phyloP scores from a whole-genome alignment of 2,329 filamentous ascomycete species.

The Rhynchosporium agropyri region DNA sequence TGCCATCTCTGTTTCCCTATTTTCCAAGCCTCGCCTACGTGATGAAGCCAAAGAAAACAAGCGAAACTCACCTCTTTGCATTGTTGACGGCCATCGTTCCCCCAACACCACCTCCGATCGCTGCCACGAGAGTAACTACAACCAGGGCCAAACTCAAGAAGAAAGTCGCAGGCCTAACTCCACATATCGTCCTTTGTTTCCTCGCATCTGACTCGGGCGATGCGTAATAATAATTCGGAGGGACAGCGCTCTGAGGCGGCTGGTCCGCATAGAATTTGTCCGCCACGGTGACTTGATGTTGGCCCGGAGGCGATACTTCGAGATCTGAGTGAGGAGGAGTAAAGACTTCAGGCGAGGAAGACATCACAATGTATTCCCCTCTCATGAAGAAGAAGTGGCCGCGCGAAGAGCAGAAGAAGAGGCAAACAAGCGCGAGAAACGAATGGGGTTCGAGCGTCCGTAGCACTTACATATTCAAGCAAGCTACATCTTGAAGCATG shows the following conservation, averaged over 20 bases:
- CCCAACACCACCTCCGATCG: slow-evolving; percentile 27
- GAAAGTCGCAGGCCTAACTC: slow-evolving; percentile 23
- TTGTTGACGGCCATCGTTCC: slow-evolving; percentile 27
- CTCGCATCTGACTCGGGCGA: slow-evolving; percentile 2
- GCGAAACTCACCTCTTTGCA: slow-evolving; percentile 21
- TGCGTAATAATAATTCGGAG: slow-evolving; percentile 11
- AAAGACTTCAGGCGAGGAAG: slow-evolving; percentile 17
- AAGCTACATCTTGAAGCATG: background rate
- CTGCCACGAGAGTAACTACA: slow-evolving; percentile 26
- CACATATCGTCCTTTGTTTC: slow-evolving; percentile 20
- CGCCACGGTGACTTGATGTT: slow-evolving; percentile 1
- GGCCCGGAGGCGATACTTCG: slow-evolving; percentile 12
- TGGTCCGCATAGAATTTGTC: slow-evolving; percentile 11
- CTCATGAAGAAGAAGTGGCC: background rate
- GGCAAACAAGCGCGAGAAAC: slow-evolving; percentile 9
- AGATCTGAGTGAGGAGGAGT: slow-evolving; percentile 13
- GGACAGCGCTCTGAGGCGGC: background rate
- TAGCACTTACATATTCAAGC: background rate
- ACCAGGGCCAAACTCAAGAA: slow-evolving; percentile 21
- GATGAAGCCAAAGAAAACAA: background rate
- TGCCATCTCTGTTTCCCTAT: background rate
- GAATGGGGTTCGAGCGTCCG: background rate
- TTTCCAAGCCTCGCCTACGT: background rate
- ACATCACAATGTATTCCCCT: slow-evolving; percentile 4
- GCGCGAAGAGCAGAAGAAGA: background rate